Base-by-base conservation (phyloP, 805 yeast species). In the Myxozyma udenii region DNA sequence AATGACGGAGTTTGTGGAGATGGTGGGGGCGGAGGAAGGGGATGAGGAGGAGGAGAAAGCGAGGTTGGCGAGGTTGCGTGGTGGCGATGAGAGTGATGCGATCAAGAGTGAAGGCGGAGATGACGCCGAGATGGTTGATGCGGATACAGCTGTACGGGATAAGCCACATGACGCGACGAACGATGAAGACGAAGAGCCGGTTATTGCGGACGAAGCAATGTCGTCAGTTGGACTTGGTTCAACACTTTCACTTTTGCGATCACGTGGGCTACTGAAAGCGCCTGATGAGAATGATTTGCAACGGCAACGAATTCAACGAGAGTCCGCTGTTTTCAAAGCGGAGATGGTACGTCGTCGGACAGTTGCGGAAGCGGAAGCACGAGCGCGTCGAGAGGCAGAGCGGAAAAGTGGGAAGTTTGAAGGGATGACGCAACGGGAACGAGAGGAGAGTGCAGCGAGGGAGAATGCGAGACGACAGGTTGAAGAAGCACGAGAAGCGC, bases 171-270 rank as follows among this genome's bases (percentile, higher is more conserved):
- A 36, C 21, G 46, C 23, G 41, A 37, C 32, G 26, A 57, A 52
- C 4, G 57, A 48, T 18, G 57, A 43, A 2, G 51, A 41, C 4
- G 61, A 51, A 7, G 44, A 37, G 21, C 25, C 46, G 11, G 53
- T 49, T n/a, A 57, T 54, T 2, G 45, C 39, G 12, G 53, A 53
- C 11, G 66, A 61, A 26, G 60, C 62, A n/a, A 46, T 58, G 9
- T 47, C 64, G 1, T 50, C 55, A 11, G 62, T 64, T 30, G 75
- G 77, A 2, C 50, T 74, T 21, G 73, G 75, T 1, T 68, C 66
- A 2, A 65, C 75, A 1, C 62, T 76, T 19, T 61, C 60, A 38
- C 50, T 71, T 33, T 63, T 75, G 5, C 63, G 66, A 30, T 44
- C 58, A 6, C 60, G 63, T 14, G 71, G 72, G 1, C 53, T 62